Base-by-base conservation (phyloP, 345 rosid genomes). In the Schrenkiella parvula region DNA sequence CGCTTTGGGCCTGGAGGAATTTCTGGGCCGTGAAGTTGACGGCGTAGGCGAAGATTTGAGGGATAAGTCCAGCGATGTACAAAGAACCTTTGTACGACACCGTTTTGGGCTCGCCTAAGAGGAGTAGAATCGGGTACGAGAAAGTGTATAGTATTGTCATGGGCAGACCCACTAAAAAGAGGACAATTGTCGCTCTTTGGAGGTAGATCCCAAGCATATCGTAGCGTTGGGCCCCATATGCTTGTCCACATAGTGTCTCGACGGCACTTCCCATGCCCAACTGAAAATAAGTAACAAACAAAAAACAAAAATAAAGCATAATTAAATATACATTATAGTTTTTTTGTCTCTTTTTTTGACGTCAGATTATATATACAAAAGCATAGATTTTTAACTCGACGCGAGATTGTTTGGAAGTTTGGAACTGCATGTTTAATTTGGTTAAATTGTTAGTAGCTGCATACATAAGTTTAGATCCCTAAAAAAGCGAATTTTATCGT, bases 211-310 rank as follows among this genome's bases (percentile, higher is more conserved):
- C 98, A 21, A 92, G 77, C 90, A 86, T 83, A 9, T 83, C 88
- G 17, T 79, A 78, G 2, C 80, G 80, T 4, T 73, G 71, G 1
- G 89, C 93, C 0, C 98, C 98, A 26, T 83, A 86, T 0, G 96
- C 96, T 81, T 92, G 98, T 6, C 96, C 96, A n/a, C 98, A 89
- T 4, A 92, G 80, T 0, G 98, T 92, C 63, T 88, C 96, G n/a
- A 88, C 96, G 0, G 98, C 98, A 50, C 98, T 92, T 51, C 98
- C 98, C 98, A 88, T 86, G 5, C 93, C 93, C 12, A 88, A 72
- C 92, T 87, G 72, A 69, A 37, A 17, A n/a, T n/a, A n/a, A n/a
- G n/a, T n/a, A n/a, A n/a, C n/a, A n/a, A n/a, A n/a, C n/a, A n/a
- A n/a, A n/a, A n/a, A n/a, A n/a, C n/a, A n/a, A n/a, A n/a, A n/a